phyloP scores from a whole-genome alignment of 306 rosid species.

The Pyrus betulifolia region DNA sequence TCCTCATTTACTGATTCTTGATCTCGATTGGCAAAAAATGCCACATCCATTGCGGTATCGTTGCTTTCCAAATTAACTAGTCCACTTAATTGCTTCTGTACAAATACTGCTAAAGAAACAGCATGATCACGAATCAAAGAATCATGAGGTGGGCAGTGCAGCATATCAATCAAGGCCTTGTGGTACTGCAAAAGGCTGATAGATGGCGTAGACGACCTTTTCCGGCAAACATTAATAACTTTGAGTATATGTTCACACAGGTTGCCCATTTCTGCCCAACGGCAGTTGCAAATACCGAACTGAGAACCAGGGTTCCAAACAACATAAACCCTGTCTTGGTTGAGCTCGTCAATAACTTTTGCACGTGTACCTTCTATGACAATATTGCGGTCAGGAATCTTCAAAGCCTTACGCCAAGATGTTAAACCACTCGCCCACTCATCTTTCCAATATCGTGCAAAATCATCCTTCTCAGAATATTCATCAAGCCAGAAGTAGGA shows the following conservation, averaged over 20 bases:
- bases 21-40: conserved; percentile 11
- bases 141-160: conserved; percentile 73
- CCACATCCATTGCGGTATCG: conserved; percentile 19
- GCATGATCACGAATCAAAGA: conserved; percentile 79
- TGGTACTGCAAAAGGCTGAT: conserved; percentile 61
- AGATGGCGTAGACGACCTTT: conserved; percentile 41
- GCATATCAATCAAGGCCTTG: conserved; percentile 48
- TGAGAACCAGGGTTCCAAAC: conserved; percentile 76
- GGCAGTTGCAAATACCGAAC: conserved; percentile 64
- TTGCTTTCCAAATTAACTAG: conserved; percentile 34
- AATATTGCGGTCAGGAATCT: conserved; percentile 59
- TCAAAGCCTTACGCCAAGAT: conserved; percentile 74
- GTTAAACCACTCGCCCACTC: conserved; percentile 90
- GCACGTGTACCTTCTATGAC: conserved; percentile 52
- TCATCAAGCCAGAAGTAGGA: conserved; percentile 94
- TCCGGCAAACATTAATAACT: conserved; percentile 42
- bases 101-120: conserved; percentile 61
- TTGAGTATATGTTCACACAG: conserved; percentile 73
- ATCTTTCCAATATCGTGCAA: conserved; percentile 78
- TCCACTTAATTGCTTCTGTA: conserved; percentile 52
- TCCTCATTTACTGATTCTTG: background rate
- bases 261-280: conserved; percentile 79
- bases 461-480: conserved; percentile 69
- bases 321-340: conserved; percentile 40
- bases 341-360: conserved; percentile 48